A percentile compares a stretch with the other conserved stretches of the same genome.
Evolutionary conservation across 495 filamentous ascomycete genomes (phyloP).

Genomic region (Bacidia rubella): DNA sequence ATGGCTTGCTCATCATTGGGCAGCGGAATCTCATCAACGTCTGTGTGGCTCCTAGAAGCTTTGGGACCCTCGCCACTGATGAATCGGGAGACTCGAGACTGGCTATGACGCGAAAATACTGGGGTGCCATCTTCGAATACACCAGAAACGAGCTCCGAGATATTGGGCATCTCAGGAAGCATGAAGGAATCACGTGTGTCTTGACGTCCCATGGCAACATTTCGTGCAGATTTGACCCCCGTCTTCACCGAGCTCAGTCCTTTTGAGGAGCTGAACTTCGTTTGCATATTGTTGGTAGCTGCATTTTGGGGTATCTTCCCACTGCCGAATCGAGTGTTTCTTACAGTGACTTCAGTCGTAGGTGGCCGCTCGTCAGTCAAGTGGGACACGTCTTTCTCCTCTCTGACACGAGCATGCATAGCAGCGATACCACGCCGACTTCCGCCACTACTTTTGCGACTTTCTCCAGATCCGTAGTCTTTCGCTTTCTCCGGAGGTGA

Average conservation of each 20-base stretch:
- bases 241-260: conserved; percentile 1
- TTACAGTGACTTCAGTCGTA: conserved; percentile 31
- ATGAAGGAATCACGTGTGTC: conserved; percentile 45
- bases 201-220: neutral
- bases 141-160: conserved; percentile 59
- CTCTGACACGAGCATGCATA: conserved; percentile 41
- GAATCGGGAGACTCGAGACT: conserved; percentile 42
- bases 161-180: conserved; percentile 54
- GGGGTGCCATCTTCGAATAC: conserved; percentile 53
- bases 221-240: conserved; percentile 7
- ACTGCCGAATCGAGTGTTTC: conserved; percentile 43
- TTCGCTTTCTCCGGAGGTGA: conserved; percentile 19
- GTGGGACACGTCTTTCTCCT: conserved; percentile 41
- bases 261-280: conserved; percentile 13
- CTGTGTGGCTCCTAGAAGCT: conserved; percentile 3
- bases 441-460: conserved; percentile 14
- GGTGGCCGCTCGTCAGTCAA: conserved; percentile 38
- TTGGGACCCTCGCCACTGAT: conserved; percentile 27
- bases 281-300: conserved; percentile 9
- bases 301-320: conserved; percentile 7
- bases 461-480: conserved; percentile 20
- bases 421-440: conserved; percentile 12
- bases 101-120: conserved; percentile 40
- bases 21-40: conserved; percentile 42
- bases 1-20: conserved; percentile 57